A percentile compares a stretch with the other conserved stretches of the same genome.
Conservation (phyloP, 1,284 basidiomycete genomes). For the Ustilago lituana region DNA sequence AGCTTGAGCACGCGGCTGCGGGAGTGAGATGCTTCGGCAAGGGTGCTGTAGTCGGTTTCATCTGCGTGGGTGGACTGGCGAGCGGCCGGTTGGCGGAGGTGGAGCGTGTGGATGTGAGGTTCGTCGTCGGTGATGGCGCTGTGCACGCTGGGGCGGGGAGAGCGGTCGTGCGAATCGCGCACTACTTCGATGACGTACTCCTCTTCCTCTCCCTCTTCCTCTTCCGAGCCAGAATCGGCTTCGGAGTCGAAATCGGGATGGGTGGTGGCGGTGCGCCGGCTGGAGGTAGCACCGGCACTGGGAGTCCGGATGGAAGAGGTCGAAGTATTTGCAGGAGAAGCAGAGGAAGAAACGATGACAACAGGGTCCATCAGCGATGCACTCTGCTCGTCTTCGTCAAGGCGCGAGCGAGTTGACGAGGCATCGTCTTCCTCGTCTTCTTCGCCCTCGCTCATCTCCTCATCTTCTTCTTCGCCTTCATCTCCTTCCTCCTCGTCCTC, state of each 20-base stretch:
- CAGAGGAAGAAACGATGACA: slow-evolving; percentile 18
- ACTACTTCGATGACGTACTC: slow-evolving; percentile 19
- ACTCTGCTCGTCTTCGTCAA: slow-evolving; percentile 18
- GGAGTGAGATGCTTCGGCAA: slow-evolving; percentile 36
- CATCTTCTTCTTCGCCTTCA: slow-evolving; percentile 2
- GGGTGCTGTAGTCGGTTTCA: background rate
- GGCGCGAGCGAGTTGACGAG: slow-evolving; percentile 4
- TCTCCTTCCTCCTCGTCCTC: slow-evolving; percentile 1
- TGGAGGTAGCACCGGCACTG: background rate
- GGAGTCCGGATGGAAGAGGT: background rate
- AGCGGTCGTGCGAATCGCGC: slow-evolving; percentile 29
- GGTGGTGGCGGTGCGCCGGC: background rate
- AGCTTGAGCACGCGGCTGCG: slow-evolving; percentile 54
- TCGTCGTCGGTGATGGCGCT: slow-evolving; percentile 20
- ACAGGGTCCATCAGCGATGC: slow-evolving; percentile 11
- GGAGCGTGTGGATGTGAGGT: slow-evolving; percentile 37
- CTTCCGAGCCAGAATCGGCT: slow-evolving; percentile 2
- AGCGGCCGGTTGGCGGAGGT: slow-evolving; percentile 25
- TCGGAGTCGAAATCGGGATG: background rate
- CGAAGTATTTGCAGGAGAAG: slow-evolving; percentile 7
- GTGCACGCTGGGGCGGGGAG: slow-evolving; percentile 9
- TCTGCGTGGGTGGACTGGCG: background rate
- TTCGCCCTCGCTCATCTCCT: background rate
- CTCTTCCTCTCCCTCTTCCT: slow-evolving; percentile 7
- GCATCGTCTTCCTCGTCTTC: slow-evolving; percentile 13